Percentiles rank a stretch among this genome's conserved stretches.
Evolutionary conservation across 768 basidiomycete species (phyloP).

Genomic region (Melanogaster broomeanus): DNA sequence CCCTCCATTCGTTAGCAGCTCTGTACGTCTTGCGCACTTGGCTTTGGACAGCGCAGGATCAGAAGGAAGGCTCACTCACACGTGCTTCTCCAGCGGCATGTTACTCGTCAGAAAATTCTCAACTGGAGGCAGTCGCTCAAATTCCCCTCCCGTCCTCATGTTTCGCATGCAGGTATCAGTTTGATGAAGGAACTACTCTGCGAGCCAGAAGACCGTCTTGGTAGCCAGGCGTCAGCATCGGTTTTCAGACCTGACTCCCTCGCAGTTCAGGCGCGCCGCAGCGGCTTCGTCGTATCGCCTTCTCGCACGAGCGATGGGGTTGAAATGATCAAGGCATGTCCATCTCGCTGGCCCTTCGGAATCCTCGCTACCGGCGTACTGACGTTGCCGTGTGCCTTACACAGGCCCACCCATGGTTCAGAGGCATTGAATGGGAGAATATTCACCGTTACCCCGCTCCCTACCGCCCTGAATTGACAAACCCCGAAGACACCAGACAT

Average conservation of each 20-base stretch:
- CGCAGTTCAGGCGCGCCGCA: constrained; percentile 72
- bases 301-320: constrained; percentile 76
- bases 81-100: constrained; percentile 64
- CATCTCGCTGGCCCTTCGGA: too few species aligned
- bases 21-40: constrained; percentile 50
- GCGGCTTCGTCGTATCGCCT: constrained; percentile 61
- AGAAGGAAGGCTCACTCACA: constrained; percentile 12
- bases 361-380: constrained; percentile 17
- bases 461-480: constrained; percentile 81
- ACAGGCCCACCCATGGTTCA: constrained; percentile 89
- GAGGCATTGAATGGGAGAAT: constrained; percentile 85
- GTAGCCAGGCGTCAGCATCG: constrained; percentile 68
- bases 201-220: constrained; percentile 93
- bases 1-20: constrained; percentile 95
- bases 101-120: constrained; percentile 95
- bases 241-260: constrained; percentile 77
- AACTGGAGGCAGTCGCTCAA: constrained; percentile 91
- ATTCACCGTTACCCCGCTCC: constrained; percentile 85
- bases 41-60: constrained; percentile 20
- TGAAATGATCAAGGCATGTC: constrained; percentile 78
- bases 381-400: constrained; percentile 13
- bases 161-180: constrained; percentile 85
- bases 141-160: constrained; percentile 81
- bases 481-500: constrained; percentile 89
- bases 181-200: constrained; percentile 89